Evolutionary conservation across 345 rosid species (phyloP).

Genomic region (sweet orange (Citrus sinensis)): DVS_A1.0 CM039167.1:23870501-23871000

Average conservation of each 20-base stretch:
- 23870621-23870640: no score
- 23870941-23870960: not conserved
- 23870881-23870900: slow-evolving; percentile 1
- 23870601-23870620: no score
- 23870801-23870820: not conserved
- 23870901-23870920: not conserved
- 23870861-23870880: slow-evolving; percentile 9
- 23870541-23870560: rapidly evolving
- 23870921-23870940: not conserved
- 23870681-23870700: no score
- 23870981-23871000: not conserved
- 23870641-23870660: no score
- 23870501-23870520: no score
- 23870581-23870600: no score
- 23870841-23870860: not conserved
- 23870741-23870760: not conserved
- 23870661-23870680: no score
- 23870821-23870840: not conserved
- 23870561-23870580: no score
- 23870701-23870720: no score
- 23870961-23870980: not conserved
- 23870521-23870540: no score
- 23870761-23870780: rapidly evolving
- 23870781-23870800: not conserved
- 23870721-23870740: not conserved